Evolutionary conservation across 2,329 filamentous ascomycete species (phyloP).

Genomic region (Keithomyces neogunnii): DNA sequence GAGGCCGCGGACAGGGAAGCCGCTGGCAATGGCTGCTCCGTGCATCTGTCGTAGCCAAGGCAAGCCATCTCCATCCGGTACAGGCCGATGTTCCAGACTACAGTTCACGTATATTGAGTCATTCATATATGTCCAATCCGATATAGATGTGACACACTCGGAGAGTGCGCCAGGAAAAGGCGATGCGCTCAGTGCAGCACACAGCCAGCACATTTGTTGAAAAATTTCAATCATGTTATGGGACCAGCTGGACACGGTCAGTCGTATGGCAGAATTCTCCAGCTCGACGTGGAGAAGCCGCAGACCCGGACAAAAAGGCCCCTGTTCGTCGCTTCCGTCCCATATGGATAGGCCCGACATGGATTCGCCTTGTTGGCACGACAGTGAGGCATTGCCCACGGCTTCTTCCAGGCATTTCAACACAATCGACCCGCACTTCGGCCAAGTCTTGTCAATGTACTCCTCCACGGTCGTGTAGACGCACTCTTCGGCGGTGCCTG

Average conservation of each 20-base stretch:
- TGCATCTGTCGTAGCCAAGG: constrained; percentile 21
- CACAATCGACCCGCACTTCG: constrained; percentile 20
- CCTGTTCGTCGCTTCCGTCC: constrained; percentile 21
- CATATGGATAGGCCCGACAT: constrained; percentile 27
- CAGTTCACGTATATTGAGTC: constrained; percentile 27
- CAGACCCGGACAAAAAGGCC: constrained; percentile 19
- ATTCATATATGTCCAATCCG: constrained; percentile 22
- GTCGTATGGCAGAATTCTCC: constrained; percentile 21
- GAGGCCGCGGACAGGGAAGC: constrained; percentile 20
- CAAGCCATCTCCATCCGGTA: constrained; percentile 17
- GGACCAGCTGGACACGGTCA: constrained; percentile 26
- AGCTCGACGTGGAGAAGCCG: constrained; percentile 26
- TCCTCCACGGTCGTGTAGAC: constrained; percentile 23
- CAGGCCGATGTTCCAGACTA: constrained; percentile 21
- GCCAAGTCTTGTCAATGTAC: constrained; percentile 24
- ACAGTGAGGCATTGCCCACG: constrained; percentile 17
- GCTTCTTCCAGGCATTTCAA: constrained; percentile 24
- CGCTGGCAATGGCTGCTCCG: constrained; percentile 23
- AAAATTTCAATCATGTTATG: constrained; percentile 26
- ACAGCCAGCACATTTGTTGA: constrained; percentile 30
- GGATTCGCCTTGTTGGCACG: constrained; percentile 14
- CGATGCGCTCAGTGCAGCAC: constrained; percentile 24
- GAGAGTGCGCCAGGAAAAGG: constrained; percentile 22
- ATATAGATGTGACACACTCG: constrained; percentile 21
- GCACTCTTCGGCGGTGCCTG: constrained; percentile 25